phyloP scores from a whole-genome alignment of 176 grass and related monocot species.

The Eragrostis curvula region DNA sequence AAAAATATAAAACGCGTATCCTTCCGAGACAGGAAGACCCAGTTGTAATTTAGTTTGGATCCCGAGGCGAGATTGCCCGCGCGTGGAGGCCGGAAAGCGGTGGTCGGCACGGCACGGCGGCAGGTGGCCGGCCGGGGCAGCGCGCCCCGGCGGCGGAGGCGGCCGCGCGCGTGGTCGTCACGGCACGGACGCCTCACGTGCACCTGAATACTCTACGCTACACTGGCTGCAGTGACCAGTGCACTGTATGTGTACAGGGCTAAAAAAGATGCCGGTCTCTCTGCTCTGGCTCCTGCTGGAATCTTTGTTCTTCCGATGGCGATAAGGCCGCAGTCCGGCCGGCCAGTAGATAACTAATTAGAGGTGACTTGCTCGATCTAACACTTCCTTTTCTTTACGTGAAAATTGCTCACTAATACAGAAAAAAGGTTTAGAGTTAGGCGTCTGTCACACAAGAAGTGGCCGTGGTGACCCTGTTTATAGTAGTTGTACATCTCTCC shows the following conservation, averaged over 20 bases:
- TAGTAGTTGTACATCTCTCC: too few relatives aligned
- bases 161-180: conserved; percentile 26
- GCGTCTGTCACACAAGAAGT: too few relatives aligned
- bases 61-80: conserved; percentile 3
- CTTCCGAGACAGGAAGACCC: neutral
- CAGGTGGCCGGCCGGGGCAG: conserved; percentile 14
- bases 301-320: neutral
- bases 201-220: conserved; percentile 10
- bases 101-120: conserved; percentile 27
- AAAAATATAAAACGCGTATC: neutral
- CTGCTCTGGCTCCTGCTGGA: neutral
- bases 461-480: too few relatives aligned
- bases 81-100: neutral
- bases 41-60: neutral
- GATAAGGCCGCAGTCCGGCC: neutral
- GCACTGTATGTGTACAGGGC: neutral
- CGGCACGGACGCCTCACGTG: conserved; percentile 34
- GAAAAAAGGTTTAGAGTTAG: neutral
- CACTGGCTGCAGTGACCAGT: neutral
- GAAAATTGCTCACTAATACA: too few relatives aligned
- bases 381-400: too few relatives aligned
- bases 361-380: neutral
- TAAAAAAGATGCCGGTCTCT: neutral
- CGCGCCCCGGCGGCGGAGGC: conserved; percentile 19
- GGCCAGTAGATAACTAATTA: too few relatives aligned